These are phyloP conservation scores for Pichia kluyveri DNA, from an alignment of 805 yeast species.

Conservation along the genomic window DNA sequence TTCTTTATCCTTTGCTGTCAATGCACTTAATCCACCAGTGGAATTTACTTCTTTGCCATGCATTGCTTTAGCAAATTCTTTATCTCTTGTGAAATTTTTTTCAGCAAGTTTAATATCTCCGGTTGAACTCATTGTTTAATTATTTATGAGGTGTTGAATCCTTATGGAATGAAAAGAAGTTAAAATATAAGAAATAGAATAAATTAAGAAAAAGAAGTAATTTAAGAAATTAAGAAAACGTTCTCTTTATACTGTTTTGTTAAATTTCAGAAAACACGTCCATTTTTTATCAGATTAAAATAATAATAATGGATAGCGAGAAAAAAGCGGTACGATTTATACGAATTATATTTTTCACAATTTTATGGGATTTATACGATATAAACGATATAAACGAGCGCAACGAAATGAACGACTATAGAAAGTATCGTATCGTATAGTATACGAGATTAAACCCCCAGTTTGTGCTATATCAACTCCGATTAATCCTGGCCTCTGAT, in stretches of 20 bases:
- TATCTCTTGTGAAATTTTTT: slow-evolving; percentile 51
- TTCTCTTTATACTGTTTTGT: no score
- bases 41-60: slow-evolving; percentile 69
- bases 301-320: no score
- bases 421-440: no score
- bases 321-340: no score
- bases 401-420: no score
- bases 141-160: neutral
- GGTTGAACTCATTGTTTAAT: slow-evolving; percentile 4
- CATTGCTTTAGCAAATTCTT: slow-evolving; percentile 71
- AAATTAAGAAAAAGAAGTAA: neutral
- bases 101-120: slow-evolving; percentile 31
- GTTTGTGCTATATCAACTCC: no score
- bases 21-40: slow-evolving; percentile 66
- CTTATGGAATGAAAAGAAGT: neutral
- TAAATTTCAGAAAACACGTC: neutral
- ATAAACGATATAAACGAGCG: no score
- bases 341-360: no score
- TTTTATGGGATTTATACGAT: no score
- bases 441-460: no score
- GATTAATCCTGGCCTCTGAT: no score
- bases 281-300: no score
- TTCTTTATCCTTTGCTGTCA: slow-evolving; percentile 63
- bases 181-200: neutral
- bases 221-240: neutral